A percentile compares a stretch with the other conserved stretches of the same genome.
Evolutionary conservation across 2,329 filamentous ascomycete genomes (phyloP).

Genomic region (Pyrenophora teres): DNA sequence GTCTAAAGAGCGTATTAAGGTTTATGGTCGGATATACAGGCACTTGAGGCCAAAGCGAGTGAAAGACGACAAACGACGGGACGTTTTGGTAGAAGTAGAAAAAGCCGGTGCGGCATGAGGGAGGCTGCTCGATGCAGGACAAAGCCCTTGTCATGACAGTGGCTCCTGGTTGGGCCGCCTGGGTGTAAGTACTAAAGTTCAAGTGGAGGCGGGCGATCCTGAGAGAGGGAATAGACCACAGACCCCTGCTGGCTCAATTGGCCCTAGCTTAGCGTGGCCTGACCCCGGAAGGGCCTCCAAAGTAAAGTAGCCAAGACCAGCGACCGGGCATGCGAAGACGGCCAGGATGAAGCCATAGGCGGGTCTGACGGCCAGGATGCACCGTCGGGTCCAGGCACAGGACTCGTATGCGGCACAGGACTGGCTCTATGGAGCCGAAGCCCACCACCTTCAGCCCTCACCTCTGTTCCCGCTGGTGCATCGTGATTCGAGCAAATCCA

Average conservation of each 20-base stretch:
- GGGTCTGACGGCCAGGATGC: conserved; percentile 23
- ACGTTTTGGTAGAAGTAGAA: conserved; percentile 30
- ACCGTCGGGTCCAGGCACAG: conserved; percentile 34
- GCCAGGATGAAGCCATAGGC: conserved; percentile 27
- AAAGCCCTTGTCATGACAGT: conserved; percentile 30
- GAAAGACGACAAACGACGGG: conserved; percentile 30
- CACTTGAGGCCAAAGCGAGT: conserved; percentile 28
- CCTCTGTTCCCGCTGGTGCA: conserved; percentile 10
- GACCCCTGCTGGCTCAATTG: conserved; percentile 32
- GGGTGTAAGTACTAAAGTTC: conserved; percentile 14
- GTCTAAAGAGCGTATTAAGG: conserved; percentile 29
- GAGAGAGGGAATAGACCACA: conserved; percentile 21
- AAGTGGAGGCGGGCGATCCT: conserved; percentile 36
- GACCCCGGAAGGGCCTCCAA: conserved; percentile 20
- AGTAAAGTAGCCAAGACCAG: conserved; percentile 25
- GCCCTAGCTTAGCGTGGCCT: conserved; percentile 28
- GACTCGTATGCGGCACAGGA: conserved; percentile 20
- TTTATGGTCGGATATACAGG: conserved; percentile 28
- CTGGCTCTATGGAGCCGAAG: conserved; percentile 27
- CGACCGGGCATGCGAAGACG: conserved; percentile 25
- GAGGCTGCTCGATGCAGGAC: conserved; percentile 28
- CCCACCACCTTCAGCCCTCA: conserved; percentile 6
- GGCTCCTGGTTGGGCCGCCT: conserved; percentile 38
- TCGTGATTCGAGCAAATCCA: conserved; percentile 22
- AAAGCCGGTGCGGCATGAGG: conserved; percentile 33